Evolutionary conservation across 164 flowering plant species (phyloP), one percentile per base, ranked within the genome.

Genomic region (Chimonanthus salicifolius): DNA sequence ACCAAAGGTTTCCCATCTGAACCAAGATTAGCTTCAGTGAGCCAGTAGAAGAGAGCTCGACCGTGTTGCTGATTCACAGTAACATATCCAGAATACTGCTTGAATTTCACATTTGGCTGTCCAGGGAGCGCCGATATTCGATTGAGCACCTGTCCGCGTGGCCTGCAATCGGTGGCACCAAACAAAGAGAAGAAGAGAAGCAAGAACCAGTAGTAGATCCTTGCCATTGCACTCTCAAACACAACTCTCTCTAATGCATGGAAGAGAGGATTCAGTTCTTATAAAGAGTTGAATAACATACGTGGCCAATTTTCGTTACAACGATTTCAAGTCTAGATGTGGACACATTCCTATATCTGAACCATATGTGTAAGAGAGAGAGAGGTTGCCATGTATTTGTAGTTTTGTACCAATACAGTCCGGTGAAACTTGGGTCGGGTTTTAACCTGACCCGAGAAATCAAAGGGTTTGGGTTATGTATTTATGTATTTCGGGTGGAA

Each of bases 1-100:
- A 92, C 88, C 64, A 92, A 89, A 48, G 97, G 97, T 67, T 87
- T 92, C 4, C 67, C 81, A 48, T 81, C 66, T 1, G 92, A 80
- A 67, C 58, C 9, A 44, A 64, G 7, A 9, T 73, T 10, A 44
- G 97, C 86, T 73, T 90, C 92, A 2, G 90, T 89, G 9, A 92
- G 58, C 95, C 95, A 92, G 67, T 92, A 92, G 74, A 92, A 92
- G 67, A 92, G 87, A 71, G 94, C 90, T 69, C 97, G 76, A 2
- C 97, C 95, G 13, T 85, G 85, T 21, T 60, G 18, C 62, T 87
- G 77, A 64, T 92, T 83, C 62, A 92, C 95, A 0, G 94, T 86
- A 47, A 92, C 85, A 72, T 92, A 90, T 60, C 97, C 97, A 13
- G 97, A 90, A 64, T 77, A 92, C 78, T 92, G 94, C 1, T 81